Percentiles rank a stretch among this genome's conserved stretches.
Evolutionary conservation across 257 asterid species (phyloP).

Genomic region (Salvia splendens): DNA sequence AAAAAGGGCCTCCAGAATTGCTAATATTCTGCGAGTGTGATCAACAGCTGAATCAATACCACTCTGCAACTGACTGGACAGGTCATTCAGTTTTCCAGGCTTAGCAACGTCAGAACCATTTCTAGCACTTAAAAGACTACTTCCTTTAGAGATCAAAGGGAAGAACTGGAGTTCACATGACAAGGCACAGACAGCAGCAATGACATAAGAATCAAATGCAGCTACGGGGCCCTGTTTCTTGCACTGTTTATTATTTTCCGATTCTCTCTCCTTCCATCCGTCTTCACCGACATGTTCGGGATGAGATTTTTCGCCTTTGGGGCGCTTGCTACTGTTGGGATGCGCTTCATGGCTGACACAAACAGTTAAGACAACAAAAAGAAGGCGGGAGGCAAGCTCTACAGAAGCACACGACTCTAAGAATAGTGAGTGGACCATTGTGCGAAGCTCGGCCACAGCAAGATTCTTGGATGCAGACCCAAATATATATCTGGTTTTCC

Average conservation of each 20-base stretch:
- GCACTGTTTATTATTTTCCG: constrained; percentile 43
- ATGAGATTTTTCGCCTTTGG: constrained; percentile 55
- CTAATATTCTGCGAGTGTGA: constrained; percentile 85
- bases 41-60: constrained; percentile 81
- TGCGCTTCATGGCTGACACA: constrained; percentile 97
- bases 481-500: constrained; percentile 70
- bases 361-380: constrained; percentile 89
- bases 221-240: constrained; percentile 93
- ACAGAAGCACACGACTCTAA: constrained; percentile 85
- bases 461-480: constrained; percentile 95
- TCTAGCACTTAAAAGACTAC: constrained; percentile 39
- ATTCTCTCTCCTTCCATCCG: constrained; percentile 46
- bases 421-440: constrained; percentile 93
- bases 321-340: constrained; percentile 69
- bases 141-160: constrained; percentile 72
- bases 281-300: constrained; percentile 51
- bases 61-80: constrained; percentile 52
- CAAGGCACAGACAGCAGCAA: constrained; percentile 98
- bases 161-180: constrained; percentile 94
- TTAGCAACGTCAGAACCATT: constrained; percentile 38
- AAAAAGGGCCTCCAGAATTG: constrained; percentile 96
- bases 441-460: constrained; percentile 93
- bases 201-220: constrained; percentile 93
- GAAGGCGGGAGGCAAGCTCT: constrained; percentile 96
- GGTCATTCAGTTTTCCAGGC: constrained; percentile 51